Evolutionary conservation across 2,329 filamentous ascomycete genomes (phyloP).

Genomic region (Botrytis deweyae): DNA sequence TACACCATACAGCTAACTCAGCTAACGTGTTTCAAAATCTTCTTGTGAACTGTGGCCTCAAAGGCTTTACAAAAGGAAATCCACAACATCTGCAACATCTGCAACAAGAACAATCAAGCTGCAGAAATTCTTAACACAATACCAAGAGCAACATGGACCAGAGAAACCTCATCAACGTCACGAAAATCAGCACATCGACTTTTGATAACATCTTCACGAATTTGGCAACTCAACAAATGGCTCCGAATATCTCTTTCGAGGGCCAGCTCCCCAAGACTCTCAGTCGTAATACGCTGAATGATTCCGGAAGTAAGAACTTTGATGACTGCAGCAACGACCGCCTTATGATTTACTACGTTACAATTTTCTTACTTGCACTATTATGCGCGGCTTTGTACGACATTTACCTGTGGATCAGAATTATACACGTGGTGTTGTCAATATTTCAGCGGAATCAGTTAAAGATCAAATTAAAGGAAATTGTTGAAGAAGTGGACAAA

Average conservation of each 20-base stretch:
- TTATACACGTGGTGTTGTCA: rapidly evolving
- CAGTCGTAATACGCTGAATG: background rate
- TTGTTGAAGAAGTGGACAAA: background rate
- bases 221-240: background rate
- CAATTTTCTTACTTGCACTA: background rate
- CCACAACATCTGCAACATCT: background rate
- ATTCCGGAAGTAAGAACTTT: background rate
- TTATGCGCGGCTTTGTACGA: background rate
- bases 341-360: too few species aligned
- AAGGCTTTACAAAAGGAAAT: background rate
- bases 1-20: background rate
- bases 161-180: background rate
- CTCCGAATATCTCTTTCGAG: background rate
- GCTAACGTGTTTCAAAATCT: background rate
- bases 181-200: background rate
- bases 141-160: background rate
- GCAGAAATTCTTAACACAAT: background rate
- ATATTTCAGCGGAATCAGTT: rapidly evolving
- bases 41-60: background rate
- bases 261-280: background rate
- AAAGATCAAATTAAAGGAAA: background rate
- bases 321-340: too few species aligned
- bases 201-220: background rate
- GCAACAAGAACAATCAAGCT: background rate
- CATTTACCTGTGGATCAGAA: background rate